phyloP scores from a whole-genome alignment of 305 asterid genomes.

The Fraxinus platypoda region DNA sequence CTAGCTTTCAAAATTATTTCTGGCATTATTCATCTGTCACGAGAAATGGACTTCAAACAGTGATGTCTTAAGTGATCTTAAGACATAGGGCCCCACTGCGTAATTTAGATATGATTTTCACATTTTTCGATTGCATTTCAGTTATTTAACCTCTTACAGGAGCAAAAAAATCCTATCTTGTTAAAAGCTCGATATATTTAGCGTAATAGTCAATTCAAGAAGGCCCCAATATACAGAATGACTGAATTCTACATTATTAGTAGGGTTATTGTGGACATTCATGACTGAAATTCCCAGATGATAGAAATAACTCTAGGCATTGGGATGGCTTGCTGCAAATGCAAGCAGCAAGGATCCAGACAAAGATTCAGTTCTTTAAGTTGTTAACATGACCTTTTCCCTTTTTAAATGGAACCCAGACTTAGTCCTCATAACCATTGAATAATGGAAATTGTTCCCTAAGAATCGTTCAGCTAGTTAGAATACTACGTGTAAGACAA shows the following conservation, averaged over 20 bases:
- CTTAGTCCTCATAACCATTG: background rate
- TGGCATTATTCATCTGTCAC: background rate
- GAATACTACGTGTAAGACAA: background rate
- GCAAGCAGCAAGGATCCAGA: background rate
- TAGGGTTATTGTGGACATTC: slow-evolving; percentile 13
- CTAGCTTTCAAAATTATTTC: slow-evolving; percentile 7
- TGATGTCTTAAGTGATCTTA: slow-evolving; percentile 1
- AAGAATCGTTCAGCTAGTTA: background rate
- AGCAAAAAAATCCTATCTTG: background rate
- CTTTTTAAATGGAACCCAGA: background rate
- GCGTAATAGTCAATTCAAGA: background rate
- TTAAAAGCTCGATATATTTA: background rate
- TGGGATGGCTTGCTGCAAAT: background rate
- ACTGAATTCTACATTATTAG: slow-evolving; percentile 1
- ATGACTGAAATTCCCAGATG: background rate
- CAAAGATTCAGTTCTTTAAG: background rate
- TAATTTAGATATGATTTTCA: background rate
- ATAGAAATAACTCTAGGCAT: background rate
- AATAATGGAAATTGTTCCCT: background rate
- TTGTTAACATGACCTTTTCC: background rate
- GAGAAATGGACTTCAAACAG: slow-evolving; percentile 8
- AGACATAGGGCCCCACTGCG: slow-evolving; percentile 10
- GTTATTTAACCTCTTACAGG: slow-evolving; percentile 7
- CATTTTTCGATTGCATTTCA: slow-evolving; percentile 10
- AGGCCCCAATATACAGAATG: background rate